Percentiles rank a stretch among this genome's conserved stretches.
Conservation (phyloP, 768 basidiomycete genomes). For the Rhodotorula graminis region DNA sequence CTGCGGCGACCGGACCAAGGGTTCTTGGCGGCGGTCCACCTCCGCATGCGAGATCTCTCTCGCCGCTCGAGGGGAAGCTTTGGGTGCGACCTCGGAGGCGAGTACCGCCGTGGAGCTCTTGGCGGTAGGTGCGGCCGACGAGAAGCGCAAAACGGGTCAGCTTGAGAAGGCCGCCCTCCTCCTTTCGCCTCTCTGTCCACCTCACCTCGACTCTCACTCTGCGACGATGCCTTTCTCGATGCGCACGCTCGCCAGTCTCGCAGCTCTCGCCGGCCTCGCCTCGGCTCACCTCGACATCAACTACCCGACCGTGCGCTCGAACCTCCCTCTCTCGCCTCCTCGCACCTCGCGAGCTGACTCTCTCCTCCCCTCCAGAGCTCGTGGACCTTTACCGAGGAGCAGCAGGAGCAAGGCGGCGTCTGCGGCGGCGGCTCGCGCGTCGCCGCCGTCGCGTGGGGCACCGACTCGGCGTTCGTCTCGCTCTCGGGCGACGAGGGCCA, state of each 20-base stretch:
- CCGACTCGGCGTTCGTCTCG: slow-evolving; percentile 1
- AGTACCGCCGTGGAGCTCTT: no score
- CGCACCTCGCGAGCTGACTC: rapidly evolving
- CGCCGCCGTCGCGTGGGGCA: slow-evolving; percentile 6
- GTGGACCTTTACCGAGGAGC: slow-evolving; percentile 1
- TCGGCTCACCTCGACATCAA: slow-evolving; percentile 13
- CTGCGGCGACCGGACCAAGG: no score
- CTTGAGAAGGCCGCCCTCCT: no score
- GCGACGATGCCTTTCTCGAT: background rate
- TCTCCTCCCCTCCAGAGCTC: background rate
- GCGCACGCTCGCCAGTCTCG: background rate
- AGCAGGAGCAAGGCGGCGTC: slow-evolving; percentile 12
- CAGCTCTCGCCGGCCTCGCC: background rate
- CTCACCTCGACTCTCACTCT: no score
- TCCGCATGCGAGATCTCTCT: no score
- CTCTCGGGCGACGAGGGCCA: slow-evolving; percentile 13
- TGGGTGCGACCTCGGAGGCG: no score
- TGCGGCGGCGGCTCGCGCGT: slow-evolving; percentile 13
- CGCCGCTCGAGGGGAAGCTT: no score
- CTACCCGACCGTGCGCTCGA: slow-evolving; percentile 6
- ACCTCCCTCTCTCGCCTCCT: background rate
- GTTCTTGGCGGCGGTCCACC: no score
- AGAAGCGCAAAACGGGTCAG: no score
- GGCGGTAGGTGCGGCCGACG: no score
- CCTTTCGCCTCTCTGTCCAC: no score